Base-by-base conservation (phyloP, 202 grass and related monocot species). In the Musa balbisiana region DNA sequence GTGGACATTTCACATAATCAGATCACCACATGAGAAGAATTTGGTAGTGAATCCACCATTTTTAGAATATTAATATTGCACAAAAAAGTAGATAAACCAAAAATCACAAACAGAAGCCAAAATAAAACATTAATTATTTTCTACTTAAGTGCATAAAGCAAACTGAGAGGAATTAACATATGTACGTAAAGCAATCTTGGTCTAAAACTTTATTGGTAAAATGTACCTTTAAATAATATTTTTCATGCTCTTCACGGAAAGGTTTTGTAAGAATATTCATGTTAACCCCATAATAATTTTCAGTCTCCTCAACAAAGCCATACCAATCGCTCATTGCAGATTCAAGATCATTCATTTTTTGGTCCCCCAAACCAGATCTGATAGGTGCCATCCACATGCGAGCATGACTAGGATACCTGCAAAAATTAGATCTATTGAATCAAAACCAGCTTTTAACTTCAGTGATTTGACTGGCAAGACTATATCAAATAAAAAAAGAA, bases 401-500 rank as follows among this genome's bases (percentile, higher is more conserved):
- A 64, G 91, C 91, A 88, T 99, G 95, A 51, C 95, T 99, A 73
- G 95, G 95, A 83, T 95, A 99, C 95, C 91, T 99, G 72, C 77
- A 89, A 33, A 79, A 75, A 29, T 33, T 55, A 17, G 76, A 59
- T 51, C 10, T 53, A 16, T 6, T 9, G 2, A 74, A 25, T 56
- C 25, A 74, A n/a, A 9, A 6, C 12, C 11, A 73, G 20, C 71
- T 73, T 43, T 73, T 22, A 22, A 53, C 4, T 23, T 73, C 11
- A 73, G 50, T 8, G 17, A 15, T 53, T 73, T 50, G 8, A 20
- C 5, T 70, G 4, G 1, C 1, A 70, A 70, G 21, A 51, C 8
- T 70, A 70, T 1, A 20, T 19, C 5, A 70, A 9, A 70, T 11
- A 52, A 11, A 51, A 22, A 51, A 20, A 19, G 51, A 69, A 4